phyloP scores from a whole-genome alignment of 441 rosid genomes.

The Viola pubescens region DNA sequence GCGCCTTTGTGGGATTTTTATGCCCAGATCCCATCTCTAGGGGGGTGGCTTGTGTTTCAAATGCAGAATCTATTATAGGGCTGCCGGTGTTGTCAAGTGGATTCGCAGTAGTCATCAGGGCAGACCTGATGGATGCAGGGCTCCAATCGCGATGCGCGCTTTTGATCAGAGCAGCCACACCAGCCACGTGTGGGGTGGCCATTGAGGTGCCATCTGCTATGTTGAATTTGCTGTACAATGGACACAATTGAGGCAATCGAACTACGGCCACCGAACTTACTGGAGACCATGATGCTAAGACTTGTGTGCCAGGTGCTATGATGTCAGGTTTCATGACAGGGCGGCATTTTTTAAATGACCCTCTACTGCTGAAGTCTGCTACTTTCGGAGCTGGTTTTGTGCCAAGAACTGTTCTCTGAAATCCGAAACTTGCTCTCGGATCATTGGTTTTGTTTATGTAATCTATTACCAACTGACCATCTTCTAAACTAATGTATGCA shows the following conservation, averaged over 20 bases:
- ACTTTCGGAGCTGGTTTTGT: constrained; percentile 62
- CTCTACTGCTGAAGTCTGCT: constrained; percentile 53
- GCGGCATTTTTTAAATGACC: constrained; percentile 44
- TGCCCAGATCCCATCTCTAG: constrained; percentile 61
- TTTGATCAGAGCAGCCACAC: constrained; percentile 61
- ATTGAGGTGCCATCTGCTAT: constrained; percentile 66
- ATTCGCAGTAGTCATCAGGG: constrained; percentile 64
- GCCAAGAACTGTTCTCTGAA: constrained; percentile 50
- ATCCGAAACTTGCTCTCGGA: constrained; percentile 38
- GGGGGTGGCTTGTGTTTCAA: constrained; percentile 39
- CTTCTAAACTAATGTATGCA: constrained; percentile 15
- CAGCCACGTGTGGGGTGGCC: constrained; percentile 71
- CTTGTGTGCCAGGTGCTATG: constrained; percentile 54
- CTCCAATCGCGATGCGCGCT: constrained; percentile 64
- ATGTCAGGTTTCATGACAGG: constrained; percentile 61
- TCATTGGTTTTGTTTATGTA: constrained; percentile 42
- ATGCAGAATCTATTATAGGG: constrained; percentile 45
- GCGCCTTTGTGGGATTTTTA: constrained; percentile 41
- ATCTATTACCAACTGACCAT: constrained; percentile 17
- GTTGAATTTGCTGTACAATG: constrained; percentile 42
- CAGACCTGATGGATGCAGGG: constrained; percentile 63
- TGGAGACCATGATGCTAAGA: constrained; percentile 64
- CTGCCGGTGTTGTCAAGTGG: constrained; percentile 37
- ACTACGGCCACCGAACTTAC: constrained; percentile 43
- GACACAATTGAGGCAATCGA: constrained; percentile 29